Conservation (phyloP, 1,139 yeast species). For the Yamadazyma atlantica region DNA sequence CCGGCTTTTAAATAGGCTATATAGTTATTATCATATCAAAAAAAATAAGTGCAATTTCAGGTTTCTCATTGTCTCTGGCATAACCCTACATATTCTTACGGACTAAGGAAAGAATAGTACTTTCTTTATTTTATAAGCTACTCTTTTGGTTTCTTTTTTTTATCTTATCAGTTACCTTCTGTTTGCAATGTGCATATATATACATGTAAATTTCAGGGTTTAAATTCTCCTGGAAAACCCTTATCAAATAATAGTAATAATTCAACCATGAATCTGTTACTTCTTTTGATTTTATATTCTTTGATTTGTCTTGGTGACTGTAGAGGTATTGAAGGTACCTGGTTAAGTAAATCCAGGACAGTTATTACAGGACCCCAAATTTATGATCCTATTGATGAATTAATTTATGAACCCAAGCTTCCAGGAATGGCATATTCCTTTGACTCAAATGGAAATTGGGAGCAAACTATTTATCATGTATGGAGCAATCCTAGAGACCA, state of each 20-base stretch:
- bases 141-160: not conserved
- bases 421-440: conserved; percentile 35
- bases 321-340: conserved; percentile 23
- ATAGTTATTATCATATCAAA: not conserved
- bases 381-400: conserved; percentile 30
- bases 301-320: conserved; percentile 7
- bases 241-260: no score
- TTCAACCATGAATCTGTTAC: not conserved
- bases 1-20: not conserved
- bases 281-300: not conserved
- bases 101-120: not conserved
- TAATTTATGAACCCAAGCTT: conserved; percentile 26
- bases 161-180: no score
- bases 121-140: not conserved
- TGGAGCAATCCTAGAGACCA: conserved; percentile 24
- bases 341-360: conserved; percentile 27
- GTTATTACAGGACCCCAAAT: conserved; percentile 30
- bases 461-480: conserved; percentile 29
- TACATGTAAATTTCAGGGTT: not conserved
- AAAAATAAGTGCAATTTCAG: not conserved
- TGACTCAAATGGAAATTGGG: conserved; percentile 28
- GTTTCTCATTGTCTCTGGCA: conserved; percentile 1
- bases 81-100: conserved; percentile 1
- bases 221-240: no score
- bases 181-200: no score